Evolutionary conservation across 2,329 filamentous ascomycete species (phyloP), one percentile per base, ranked within the genome.

Genomic region (Talaromyces sp.): DNA sequence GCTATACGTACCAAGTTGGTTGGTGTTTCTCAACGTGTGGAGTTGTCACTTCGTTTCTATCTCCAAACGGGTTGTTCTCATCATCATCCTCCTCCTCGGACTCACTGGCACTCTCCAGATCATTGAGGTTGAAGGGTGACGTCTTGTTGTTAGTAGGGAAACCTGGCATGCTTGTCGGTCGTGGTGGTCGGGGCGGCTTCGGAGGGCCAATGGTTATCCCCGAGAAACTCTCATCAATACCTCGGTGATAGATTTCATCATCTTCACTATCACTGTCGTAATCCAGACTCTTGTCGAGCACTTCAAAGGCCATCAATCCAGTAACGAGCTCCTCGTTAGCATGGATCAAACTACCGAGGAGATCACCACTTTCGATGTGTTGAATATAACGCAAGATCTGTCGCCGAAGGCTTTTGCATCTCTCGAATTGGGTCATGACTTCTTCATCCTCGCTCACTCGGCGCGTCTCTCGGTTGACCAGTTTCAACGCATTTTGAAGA

Each of bases 311-410:
- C 84, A 96, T 96, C 58, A 99, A 81, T 1, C 92, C 91, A 61
- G 88, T 88, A 40, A 97, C 89, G n/a, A 99, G 86, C 73, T 96
- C 89, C 67, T 99, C 94, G 67, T 99, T 97, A 63, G 93, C 92
- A 67, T 94, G 90, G 17, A 99, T 85, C 4, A 99, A 81, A 61
- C 90, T 87, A 41, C 93, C 94, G 8, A 99, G 86, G 81, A 89
- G 97, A 67, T 97, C 87, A 68, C 97, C 93, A 8, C 86, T 87
- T 70, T 96, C 90, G 11, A 97, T 88, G 53, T 91, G 83, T 69
- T 97, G 91, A 62, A 97, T 96, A 71, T 97, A 97, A 57, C 91
- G 88, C 39, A 97, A 71, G 31, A 97, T 89, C 70, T 90, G 89
- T 59, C 91, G 83, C 51, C 94, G 84, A 11, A 97, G 82, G 50